These are phyloP conservation scores for Lonicera japonica DNA, from an alignment of 129 eudicot species.

Conservation along the genomic window DNA sequence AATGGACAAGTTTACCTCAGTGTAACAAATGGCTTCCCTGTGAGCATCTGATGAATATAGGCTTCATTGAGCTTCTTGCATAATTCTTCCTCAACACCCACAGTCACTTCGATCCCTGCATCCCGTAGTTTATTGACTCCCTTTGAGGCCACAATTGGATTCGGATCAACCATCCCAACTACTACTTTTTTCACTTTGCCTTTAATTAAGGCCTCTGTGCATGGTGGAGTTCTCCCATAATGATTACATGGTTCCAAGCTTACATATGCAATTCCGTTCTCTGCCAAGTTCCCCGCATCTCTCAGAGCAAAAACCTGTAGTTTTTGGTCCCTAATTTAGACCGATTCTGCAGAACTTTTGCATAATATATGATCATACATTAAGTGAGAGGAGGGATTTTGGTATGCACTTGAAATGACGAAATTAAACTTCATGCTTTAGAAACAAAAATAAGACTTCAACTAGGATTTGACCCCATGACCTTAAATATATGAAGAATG, in stretches of 20 bases:
- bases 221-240: slow-evolving; percentile 96
- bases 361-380: no score
- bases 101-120: slow-evolving; percentile 78
- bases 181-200: slow-evolving; percentile 84
- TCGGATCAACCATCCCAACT: slow-evolving; percentile 97
- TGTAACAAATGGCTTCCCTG: slow-evolving; percentile 77
- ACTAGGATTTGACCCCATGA: no score
- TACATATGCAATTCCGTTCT: slow-evolving; percentile 87
- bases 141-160: slow-evolving; percentile 86
- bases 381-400: no score
- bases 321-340: slow-evolving; percentile 5
- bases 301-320: slow-evolving; percentile 90
- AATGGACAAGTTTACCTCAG: slow-evolving; percentile 41
- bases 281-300: slow-evolving; percentile 89
- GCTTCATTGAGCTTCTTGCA: slow-evolving; percentile 89
- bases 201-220: slow-evolving; percentile 82
- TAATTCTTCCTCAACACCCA: slow-evolving; percentile 80
- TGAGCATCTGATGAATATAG: slow-evolving; percentile 77
- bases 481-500: no score
- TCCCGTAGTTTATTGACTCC: slow-evolving; percentile 65
- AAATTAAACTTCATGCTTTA: no score
- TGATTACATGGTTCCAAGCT: slow-evolving; percentile 97
- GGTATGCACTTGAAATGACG: no score
- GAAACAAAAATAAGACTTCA: no score
- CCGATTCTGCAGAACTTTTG: slow-evolving; percentile 1